Evolutionary conservation across 805 yeast species (phyloP).

Genomic region (Nakazawaea wickerhamii): DNA sequence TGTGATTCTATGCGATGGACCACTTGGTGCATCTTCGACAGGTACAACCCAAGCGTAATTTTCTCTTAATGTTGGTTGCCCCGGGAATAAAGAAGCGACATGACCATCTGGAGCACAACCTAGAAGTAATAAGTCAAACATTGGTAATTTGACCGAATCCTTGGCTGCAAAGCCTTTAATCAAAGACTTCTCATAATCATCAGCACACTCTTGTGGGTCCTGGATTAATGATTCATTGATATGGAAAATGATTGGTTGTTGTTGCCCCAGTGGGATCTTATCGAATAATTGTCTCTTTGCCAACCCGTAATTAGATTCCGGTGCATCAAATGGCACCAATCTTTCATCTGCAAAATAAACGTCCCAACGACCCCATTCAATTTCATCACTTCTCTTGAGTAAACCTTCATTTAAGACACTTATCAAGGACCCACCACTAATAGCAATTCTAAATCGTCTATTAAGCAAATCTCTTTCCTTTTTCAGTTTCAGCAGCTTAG

Average conservation of each 20-base stretch:
- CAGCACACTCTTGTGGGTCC: constrained; percentile 92
- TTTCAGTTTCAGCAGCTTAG: constrained; percentile 27
- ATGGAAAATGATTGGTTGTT: constrained; percentile 70
- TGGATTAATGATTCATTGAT: constrained; percentile 70
- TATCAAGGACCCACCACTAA: constrained; percentile 89
- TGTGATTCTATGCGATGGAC: constrained; percentile 82
- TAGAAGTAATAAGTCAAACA: constrained; percentile 82
- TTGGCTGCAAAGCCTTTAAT: constrained; percentile 91
- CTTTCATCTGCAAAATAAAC: constrained; percentile 95
- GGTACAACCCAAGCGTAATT: constrained; percentile 94
- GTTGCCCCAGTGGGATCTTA: constrained; percentile 43
- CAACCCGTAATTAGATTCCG: constrained; percentile 85
- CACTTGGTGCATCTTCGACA: constrained; percentile 84
- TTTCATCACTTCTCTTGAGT: constrained; percentile 58
- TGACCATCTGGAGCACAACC: constrained; percentile 99
- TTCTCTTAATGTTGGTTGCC: constrained; percentile 83
- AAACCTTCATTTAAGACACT: constrained; percentile 85
- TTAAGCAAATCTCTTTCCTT: constrained; percentile 48
- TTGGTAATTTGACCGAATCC: constrained; percentile 92
- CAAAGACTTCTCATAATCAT: constrained; percentile 79
- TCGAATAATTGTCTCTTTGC: constrained; percentile 82
- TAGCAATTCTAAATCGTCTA: constrained; percentile 80
- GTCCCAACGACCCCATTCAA: constrained; percentile 94
- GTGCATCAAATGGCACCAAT: constrained; percentile 78
- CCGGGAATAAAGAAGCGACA: constrained; percentile 93